Evolutionary conservation across 345 rosid species (phyloP), one percentile per base, ranked within the genome.

Genomic region (Aquilaria yunnanensis): DNA sequence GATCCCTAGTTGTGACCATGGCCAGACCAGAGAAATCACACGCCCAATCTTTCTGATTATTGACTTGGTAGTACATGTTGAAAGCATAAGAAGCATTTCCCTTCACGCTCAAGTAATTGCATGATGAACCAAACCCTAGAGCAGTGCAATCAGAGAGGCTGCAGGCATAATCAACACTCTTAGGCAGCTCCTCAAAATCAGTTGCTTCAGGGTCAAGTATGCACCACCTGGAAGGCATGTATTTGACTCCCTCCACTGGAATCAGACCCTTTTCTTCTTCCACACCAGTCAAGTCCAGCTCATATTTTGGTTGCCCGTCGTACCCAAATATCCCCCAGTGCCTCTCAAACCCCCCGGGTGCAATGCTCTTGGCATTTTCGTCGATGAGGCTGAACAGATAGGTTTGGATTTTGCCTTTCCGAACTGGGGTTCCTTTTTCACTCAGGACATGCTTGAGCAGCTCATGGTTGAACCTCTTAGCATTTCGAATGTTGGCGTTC

Each of bases 21-120:
- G 77, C 85, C 67, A 80, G 13, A 29, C 83, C 85, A 45, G 75
- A 69, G 72, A 83, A 83, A 59, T 73, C 59, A 63, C 85, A 80
- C 69, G 81, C 81, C 70, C 67, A 31, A 7, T 70, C 67, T 9
- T 75, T 62, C 73, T 80, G 88, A 49, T 78, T 80, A 34, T 80
- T 77, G 4, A 71, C 74, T 69, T 83, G 84, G 59, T 66, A 80
- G 67, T 73, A 83, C 79, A 67, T 70, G 14, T 83, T 83, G 76
- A 83, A 83, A 3, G 88, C 88, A 55, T 78, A 80, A 0, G 88
- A 83, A 8, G 78, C 88, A 57, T 77, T 80, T 34, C 81, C 88
- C 6, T 67, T 62, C 0, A 77, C 62, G 14, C 75, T 78, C 70
- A 83, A 48, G 33, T 59, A 54, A 48, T 77, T 75, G 50, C 87